Conservation (phyloP, 2,329 filamentous ascomycete species). For the Epichloe coenophiala region DNA sequence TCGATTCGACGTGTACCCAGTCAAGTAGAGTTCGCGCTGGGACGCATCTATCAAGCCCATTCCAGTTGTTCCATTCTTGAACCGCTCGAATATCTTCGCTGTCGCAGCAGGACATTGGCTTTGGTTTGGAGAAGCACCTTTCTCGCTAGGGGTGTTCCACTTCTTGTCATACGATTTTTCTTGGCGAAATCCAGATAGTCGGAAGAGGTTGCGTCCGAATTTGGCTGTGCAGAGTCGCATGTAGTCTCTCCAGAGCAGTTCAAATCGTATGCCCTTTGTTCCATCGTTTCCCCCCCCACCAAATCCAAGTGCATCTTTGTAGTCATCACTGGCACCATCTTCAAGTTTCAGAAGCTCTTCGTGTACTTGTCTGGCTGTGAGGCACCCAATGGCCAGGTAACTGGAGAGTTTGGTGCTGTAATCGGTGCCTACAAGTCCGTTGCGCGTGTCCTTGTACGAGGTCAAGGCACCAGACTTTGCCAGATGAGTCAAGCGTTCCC, state of each 20-base stretch:
- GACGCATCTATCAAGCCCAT: slow-evolving; percentile 67
- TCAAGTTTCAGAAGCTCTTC: slow-evolving; percentile 55
- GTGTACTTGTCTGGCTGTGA: slow-evolving; percentile 63
- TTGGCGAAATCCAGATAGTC: slow-evolving; percentile 47
- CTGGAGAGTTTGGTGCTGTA: slow-evolving; percentile 67
- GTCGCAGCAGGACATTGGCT: slow-evolving; percentile 30
- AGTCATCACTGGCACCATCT: slow-evolving; percentile 37
- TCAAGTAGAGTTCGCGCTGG: slow-evolving; percentile 59
- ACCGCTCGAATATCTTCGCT: slow-evolving; percentile 37
- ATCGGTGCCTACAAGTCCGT: slow-evolving; percentile 55
- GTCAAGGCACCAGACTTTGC: slow-evolving; percentile 47
- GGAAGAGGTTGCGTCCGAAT: slow-evolving; percentile 52
- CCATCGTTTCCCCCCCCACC: slow-evolving; percentile 60
- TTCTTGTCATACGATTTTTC: slow-evolving; percentile 26
- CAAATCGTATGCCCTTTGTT: slow-evolving; percentile 55
- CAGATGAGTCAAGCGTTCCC: slow-evolving; percentile 45
- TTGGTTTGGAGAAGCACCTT: slow-evolving; percentile 21
- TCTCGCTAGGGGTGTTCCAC: slow-evolving; percentile 33
- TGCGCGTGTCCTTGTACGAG: slow-evolving; percentile 56
- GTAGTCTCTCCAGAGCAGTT: slow-evolving; percentile 69
- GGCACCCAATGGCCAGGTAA: slow-evolving; percentile 57
- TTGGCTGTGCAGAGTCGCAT: slow-evolving; percentile 65
- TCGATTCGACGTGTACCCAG: slow-evolving; percentile 67
- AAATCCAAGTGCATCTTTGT: slow-evolving; percentile 38
- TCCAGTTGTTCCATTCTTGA: slow-evolving; percentile 56